Conservation (phyloP, 2,329 filamentous ascomycete species). For the Penicillium sp. region DNA sequence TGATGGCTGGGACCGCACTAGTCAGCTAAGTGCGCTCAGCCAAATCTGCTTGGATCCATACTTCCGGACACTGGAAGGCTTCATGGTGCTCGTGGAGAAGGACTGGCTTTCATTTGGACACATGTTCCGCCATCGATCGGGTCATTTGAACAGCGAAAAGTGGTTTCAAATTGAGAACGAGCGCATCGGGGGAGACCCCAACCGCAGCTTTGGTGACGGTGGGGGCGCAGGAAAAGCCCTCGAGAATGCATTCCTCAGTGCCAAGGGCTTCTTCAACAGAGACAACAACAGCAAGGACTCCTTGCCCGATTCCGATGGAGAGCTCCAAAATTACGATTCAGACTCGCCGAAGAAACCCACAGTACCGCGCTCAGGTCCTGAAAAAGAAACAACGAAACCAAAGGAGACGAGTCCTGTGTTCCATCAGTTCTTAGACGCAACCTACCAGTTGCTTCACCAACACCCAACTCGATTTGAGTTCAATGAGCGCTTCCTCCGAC, state of each 20-base stretch:
- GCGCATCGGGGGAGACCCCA: slow-evolving; percentile 59
- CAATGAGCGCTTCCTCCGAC: slow-evolving; percentile 87
- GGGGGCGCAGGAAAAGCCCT: slow-evolving; percentile 68
- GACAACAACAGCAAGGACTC: slow-evolving; percentile 68
- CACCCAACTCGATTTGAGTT: slow-evolving; percentile 90
- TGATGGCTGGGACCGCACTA: slow-evolving; percentile 97
- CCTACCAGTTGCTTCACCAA: slow-evolving; percentile 85
- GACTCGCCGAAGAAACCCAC: slow-evolving; percentile 45
- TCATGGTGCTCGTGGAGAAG: slow-evolving; percentile 92
- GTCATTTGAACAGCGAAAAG: slow-evolving; percentile 84
- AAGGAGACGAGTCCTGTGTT: slow-evolving; percentile 95
- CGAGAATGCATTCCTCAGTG: slow-evolving; percentile 80
- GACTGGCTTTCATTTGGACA: slow-evolving; percentile 98
- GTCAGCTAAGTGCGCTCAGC: slow-evolving; percentile 86
- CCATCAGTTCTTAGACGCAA: slow-evolving; percentile 94
- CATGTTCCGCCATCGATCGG: slow-evolving; percentile 93
- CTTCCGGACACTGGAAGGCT: slow-evolving; percentile 90
- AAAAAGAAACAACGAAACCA: slow-evolving; percentile 70
- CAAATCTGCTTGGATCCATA: slow-evolving; percentile 96
- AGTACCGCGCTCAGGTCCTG: slow-evolving; percentile 43
- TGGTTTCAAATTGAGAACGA: slow-evolving; percentile 93
- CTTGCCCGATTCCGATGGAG: slow-evolving; percentile 63
- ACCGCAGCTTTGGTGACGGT: slow-evolving; percentile 42
- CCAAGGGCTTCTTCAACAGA: slow-evolving; percentile 87
- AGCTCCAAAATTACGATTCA: slow-evolving; percentile 52